Conservation (phyloP, 441 rosid species). For the Pelargonium australe region DNA sequence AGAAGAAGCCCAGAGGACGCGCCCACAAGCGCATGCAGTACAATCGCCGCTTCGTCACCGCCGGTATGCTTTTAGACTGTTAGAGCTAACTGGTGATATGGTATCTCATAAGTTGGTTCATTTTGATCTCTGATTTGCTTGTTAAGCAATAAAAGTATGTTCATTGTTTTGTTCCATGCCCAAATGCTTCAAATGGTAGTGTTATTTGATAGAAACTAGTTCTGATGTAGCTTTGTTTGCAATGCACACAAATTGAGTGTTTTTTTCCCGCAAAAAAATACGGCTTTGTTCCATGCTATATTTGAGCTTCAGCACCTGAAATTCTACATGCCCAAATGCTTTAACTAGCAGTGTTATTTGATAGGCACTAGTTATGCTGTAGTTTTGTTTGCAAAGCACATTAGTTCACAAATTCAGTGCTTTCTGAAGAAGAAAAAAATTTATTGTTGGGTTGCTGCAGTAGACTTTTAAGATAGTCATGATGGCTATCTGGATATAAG, state of each 20-base stretch:
- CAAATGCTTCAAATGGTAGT: no score
- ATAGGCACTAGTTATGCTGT: no score
- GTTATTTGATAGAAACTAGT: no score
- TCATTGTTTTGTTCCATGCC: background rate
- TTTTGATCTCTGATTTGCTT: background rate
- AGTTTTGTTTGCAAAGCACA: no score
- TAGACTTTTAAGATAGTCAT: background rate
- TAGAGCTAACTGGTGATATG: background rate
- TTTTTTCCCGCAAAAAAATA: no score
- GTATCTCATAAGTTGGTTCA: background rate
- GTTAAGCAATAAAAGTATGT: background rate
- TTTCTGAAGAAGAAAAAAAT: background rate
- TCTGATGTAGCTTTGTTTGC: no score
- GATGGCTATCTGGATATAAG: background rate
- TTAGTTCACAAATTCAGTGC: no score
- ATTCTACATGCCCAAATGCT: background rate
- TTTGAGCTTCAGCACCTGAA: background rate
- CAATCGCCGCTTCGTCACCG: constrained; percentile 24
- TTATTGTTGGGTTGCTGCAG: background rate
- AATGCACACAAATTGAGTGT: no score
- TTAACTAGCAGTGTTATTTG: no score
- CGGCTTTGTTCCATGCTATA: background rate
- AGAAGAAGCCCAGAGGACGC: constrained; percentile 22
- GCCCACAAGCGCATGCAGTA: constrained; percentile 22
- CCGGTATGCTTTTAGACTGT: background rate